phyloP scores from a whole-genome alignment of 73 alveolate genomes.

The Paramecium sexaurelia region DNA sequence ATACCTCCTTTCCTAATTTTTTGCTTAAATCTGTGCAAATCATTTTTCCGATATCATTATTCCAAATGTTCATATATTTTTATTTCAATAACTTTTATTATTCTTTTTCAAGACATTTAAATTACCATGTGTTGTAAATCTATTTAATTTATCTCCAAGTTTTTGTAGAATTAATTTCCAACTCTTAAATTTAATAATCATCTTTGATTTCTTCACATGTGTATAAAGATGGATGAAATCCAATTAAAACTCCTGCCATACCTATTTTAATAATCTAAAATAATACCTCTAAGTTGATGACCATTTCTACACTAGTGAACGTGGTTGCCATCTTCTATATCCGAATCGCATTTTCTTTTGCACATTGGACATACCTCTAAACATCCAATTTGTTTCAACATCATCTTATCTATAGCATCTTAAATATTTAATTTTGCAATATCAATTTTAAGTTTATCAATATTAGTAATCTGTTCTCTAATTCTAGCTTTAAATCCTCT shows the following conservation, averaged over 20 bases:
- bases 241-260: not conserved
- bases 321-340: not conserved
- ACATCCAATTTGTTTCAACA: not conserved
- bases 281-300: not conserved
- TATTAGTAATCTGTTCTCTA: not conserved
- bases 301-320: not conserved
- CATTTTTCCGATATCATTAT: not conserved
- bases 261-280: not conserved
- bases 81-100: not conserved
- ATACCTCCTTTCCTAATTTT: not conserved
- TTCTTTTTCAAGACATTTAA: not conserved
- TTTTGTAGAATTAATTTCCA: not conserved
- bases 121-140: not conserved
- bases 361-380: not conserved
- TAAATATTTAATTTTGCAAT: not conserved
- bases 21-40: not conserved
- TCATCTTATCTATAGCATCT: not conserved
- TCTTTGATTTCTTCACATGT: not conserved
- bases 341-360: not conserved
- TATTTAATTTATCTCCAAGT: not conserved
- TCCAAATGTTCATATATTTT: not conserved
- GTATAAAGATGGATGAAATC: not conserved
- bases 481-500: not conserved
- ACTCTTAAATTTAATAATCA: not conserved
- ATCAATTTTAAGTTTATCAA: not conserved